These are phyloP conservation scores for Sporopachydermia lactativora DNA, from an alignment of 805 yeast species.

Conservation along the genomic window DNA sequence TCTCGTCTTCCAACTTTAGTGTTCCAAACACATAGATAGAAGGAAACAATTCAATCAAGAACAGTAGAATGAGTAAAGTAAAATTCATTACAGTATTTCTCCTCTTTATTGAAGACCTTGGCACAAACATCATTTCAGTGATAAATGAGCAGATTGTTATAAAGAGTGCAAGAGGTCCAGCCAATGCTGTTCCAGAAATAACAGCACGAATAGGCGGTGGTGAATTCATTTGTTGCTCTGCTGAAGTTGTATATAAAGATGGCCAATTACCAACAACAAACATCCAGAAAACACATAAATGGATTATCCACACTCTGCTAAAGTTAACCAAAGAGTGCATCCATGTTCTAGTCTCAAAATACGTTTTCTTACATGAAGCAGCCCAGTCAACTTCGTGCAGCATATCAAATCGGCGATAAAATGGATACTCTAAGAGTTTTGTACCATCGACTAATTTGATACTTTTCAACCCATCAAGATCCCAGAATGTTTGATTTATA, in stretches of 20 bases:
- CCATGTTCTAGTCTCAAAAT: conserved; percentile 65
- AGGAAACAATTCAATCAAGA: conserved; percentile 36
- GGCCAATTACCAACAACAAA: conserved; percentile 59
- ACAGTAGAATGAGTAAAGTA: conserved; percentile 24
- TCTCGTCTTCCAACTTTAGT: conserved; percentile 21
- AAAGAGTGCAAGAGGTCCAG: conserved; percentile 48
- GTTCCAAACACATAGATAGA: conserved; percentile 33
- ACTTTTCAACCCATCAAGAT: conserved; percentile 49
- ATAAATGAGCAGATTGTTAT: conserved; percentile 42
- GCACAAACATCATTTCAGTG: conserved; percentile 49
- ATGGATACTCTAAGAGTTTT: conserved; percentile 37
- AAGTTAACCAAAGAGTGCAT: conserved; percentile 58
- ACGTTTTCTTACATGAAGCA: conserved; percentile 59
- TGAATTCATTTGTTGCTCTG: conserved; percentile 37
- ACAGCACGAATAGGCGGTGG: conserved; percentile 45
- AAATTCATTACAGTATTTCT: conserved; percentile 40
- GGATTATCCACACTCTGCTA: conserved; percentile 70
- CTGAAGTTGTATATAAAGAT: conserved; percentile 46
- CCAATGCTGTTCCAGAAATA: conserved; percentile 46
- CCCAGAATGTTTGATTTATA: conserved; percentile 82
- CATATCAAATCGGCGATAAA: conserved; percentile 38
- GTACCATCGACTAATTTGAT: conserved; percentile 33
- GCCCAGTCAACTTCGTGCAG: conserved; percentile 51
- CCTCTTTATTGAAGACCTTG: conserved; percentile 63
- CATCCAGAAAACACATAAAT: conserved; percentile 62